A percentile compares a stretch with the other conserved stretches of the same genome.
Conservation (phyloP, 176 grass and related monocot species). For the Aegilops sharonensis region DNA sequence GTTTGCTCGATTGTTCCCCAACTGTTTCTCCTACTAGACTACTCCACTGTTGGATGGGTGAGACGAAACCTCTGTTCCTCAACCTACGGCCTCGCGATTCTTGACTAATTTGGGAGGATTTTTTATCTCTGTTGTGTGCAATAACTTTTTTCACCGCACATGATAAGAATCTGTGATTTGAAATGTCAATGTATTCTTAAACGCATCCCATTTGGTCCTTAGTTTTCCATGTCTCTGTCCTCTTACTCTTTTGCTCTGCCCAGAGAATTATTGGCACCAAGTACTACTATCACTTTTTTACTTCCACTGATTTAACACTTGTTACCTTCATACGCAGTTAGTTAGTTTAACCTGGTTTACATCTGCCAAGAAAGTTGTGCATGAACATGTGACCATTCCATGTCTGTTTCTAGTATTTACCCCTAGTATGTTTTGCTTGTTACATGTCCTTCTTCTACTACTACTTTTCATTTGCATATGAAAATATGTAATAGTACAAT, state of each 20-base stretch:
- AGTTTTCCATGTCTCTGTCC: background rate
- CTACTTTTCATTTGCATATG: background rate
- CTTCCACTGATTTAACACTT: too few species aligned
- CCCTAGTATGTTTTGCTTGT: background rate
- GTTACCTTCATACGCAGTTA: too few species aligned
- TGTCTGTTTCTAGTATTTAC: background rate
- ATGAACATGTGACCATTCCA: constrained; percentile 14
- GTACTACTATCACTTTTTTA: background rate
- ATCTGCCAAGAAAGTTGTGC: too few species aligned
- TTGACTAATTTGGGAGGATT: background rate
- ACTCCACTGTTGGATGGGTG: constrained; percentile 13
- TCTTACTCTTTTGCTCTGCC: constrained; percentile 1
- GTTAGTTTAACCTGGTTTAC: too few species aligned
- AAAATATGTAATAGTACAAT: background rate
- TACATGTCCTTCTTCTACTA: background rate
- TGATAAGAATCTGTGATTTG: constrained; percentile 29
- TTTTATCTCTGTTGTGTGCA: background rate
- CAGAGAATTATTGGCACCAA: background rate
- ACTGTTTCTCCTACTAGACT: constrained; percentile 10
- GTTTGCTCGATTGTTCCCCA: background rate
- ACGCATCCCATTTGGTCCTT: background rate
- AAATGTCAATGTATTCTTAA: constrained; percentile 24
- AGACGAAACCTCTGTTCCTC: background rate
- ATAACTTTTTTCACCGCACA: constrained; percentile 20
- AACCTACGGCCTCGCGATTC: background rate